phyloP scores from a whole-genome alignment of 345 rosid genomes.

The Reutealis trisperma region DNA sequence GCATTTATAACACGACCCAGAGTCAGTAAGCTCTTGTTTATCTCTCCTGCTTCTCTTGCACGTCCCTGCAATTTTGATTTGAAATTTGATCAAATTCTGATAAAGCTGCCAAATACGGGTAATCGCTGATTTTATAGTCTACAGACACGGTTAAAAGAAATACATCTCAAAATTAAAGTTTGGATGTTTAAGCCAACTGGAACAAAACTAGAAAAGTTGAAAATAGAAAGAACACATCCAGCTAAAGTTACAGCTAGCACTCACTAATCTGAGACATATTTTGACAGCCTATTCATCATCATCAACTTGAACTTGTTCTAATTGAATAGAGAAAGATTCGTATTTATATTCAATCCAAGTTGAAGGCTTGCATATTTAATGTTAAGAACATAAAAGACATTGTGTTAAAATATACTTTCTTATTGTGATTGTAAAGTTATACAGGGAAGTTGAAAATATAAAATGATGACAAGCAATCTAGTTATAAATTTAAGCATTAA shows the following conservation, averaged over 20 bases:
- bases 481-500: no score
- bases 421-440: no score
- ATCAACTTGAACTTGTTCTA: neutral
- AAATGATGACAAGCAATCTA: no score
- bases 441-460: no score
- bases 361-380: neutral
- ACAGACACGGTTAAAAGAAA: neutral
- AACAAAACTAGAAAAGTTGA: neutral
- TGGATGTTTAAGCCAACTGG: neutral
- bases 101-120: neutral
- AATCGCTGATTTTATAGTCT: neutral
- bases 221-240: neutral
- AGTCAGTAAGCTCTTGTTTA: conserved; percentile 94
- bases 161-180: neutral
- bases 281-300: neutral
- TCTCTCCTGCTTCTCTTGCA: conserved; percentile 98
- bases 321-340: neutral
- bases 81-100: conserved; percentile 14
- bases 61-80: conserved; percentile 55
- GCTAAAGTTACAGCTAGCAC: neutral
- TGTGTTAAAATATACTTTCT: no score
- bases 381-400: neutral
- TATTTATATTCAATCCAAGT: neutral
- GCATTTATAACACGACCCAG: conserved; percentile 96
- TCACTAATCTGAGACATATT: neutral